Base-by-base conservation (phyloP, 331 rosid species). In the Spiraea crenata region DNA sequence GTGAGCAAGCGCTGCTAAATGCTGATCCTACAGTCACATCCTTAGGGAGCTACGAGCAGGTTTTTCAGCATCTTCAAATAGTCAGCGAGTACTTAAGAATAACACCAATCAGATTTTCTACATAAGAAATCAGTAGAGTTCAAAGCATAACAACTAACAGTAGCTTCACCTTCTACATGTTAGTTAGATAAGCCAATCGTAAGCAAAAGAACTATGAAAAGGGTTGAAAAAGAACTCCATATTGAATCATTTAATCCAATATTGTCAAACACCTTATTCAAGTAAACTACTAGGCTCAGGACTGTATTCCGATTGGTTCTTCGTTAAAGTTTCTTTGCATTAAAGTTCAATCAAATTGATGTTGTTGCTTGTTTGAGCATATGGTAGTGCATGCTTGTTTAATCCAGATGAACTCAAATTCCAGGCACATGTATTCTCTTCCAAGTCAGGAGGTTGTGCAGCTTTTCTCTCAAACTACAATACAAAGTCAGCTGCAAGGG, bases 391-490 rank as follows among this genome's bases (percentile, higher is more conserved):
- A 51, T 42, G 48, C 57, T 42, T 59, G 52, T 56, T 50, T 37
- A 58, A 58, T 40, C 16, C 57, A 16, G 20, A 59, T 13, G 16
- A 15, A 37, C 66, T 69, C 52, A 20, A 70, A 69, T 39, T 72
- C 47, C 79, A 84, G 89, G 86, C 82, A 48, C 58, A 73, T 40
- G 81, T 85, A 42, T 85, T 76, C 81, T 70, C 84, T 66, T 76
- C 84, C 70, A 76, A 67, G 71, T 72, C 82, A 17, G 84, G 86
- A 56, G 74, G 51, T 6, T 85, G 89, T 63, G 89, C 86, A 34
- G 86, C 89, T 74, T 85, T 85, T 58, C 86, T 85, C 57, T 70
- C 89, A 31, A 85, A 85, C 63, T 82, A 76, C 68, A 72, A 85
- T 54, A 39, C 69, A 39, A 70, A 57, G 66, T 79, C 84, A 51